phyloP scores from a whole-genome alignment of 2,329 filamentous ascomycete genomes.

The Leptographium galeiforme region DNA sequence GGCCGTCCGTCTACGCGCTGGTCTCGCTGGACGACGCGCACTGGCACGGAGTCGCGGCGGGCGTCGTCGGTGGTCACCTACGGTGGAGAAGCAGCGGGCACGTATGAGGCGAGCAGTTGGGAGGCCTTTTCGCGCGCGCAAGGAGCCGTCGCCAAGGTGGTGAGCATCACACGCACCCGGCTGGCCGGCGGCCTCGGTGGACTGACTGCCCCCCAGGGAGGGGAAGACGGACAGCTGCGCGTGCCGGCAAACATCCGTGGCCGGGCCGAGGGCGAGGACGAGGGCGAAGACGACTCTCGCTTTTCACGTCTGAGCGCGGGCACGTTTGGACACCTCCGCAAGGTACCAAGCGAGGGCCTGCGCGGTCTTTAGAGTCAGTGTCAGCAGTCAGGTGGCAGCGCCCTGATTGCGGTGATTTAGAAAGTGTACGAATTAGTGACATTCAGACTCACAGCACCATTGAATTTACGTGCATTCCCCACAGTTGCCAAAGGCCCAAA shows the following conservation, averaged over 20 bases:
- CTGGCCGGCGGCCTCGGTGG: background rate
- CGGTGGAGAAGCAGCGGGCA: background rate
- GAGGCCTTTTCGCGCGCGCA: constrained; percentile 6
- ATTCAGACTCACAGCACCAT: no score
- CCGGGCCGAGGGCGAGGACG: background rate
- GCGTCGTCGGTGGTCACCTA: background rate
- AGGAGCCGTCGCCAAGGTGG: background rate
- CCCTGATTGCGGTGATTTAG: no score
- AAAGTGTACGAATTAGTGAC: no score
- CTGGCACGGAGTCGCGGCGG: constrained; percentile 1
- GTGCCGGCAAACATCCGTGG: background rate
- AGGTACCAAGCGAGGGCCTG: no score
- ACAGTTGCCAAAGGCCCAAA: no score
- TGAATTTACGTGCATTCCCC: no score
- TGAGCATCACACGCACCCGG: background rate
- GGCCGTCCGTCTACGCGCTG: constrained; percentile 7
- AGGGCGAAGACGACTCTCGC: background rate
- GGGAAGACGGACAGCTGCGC: background rate
- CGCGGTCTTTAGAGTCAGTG: no score
- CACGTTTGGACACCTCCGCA: constrained; percentile 9
- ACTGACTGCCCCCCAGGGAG: background rate
- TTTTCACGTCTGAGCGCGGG: constrained; percentile 9
- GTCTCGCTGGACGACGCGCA: constrained; percentile 8
- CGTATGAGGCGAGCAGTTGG: constrained; percentile 8
- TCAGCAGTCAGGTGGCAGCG: no score